These are phyloP conservation scores for Parmelia sp. DNA, from an alignment of 495 filamentous ascomycete species.

Conservation along the genomic window DNA sequence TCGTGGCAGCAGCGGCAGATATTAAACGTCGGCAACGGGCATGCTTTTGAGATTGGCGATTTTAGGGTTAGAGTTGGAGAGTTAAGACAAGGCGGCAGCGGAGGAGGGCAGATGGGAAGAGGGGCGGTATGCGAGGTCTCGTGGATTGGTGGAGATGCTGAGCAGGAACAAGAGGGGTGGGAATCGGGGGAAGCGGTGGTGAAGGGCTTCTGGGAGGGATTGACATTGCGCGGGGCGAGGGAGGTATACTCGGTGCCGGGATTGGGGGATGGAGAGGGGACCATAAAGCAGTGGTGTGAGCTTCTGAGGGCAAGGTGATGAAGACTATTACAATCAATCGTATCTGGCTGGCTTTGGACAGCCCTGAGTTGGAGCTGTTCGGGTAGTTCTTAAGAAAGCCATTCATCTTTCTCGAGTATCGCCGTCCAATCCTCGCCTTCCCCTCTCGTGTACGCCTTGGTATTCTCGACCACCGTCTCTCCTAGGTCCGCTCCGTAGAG, in stretches of 20 bases:
- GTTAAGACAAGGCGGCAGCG: conserved; percentile 18
- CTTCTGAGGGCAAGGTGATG: conserved; percentile 21
- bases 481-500: conserved; percentile 5
- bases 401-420: conserved; percentile 5
- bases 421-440: background rate
- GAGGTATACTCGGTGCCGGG: conserved; percentile 8
- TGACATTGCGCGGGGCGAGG: conserved; percentile 19
- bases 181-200: conserved; percentile 18
- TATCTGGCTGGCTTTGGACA: background rate
- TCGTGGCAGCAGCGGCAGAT: conserved; percentile 25
- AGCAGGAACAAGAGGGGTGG: conserved; percentile 10
- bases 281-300: conserved; percentile 26
- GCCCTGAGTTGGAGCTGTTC: background rate
- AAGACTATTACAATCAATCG: background rate
- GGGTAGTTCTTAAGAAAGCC: conserved; percentile 5
- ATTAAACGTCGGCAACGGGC: conserved; percentile 13
- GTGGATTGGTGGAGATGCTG: conserved; percentile 11
- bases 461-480: background rate
- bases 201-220: conserved; percentile 19
- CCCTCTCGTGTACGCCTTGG: conserved; percentile 7
- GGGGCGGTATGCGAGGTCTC: conserved; percentile 25
- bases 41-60: conserved; percentile 19
- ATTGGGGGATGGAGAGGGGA: conserved; percentile 18
- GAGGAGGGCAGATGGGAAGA: conserved; percentile 20
- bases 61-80: conserved; percentile 25